A percentile compares a stretch with the other conserved stretches of the same genome.
These are phyloP conservation scores for Debaryomyces psychrophilus DNA, from an alignment of 1,139 yeast genomes.

Conservation along the genomic window DNA sequence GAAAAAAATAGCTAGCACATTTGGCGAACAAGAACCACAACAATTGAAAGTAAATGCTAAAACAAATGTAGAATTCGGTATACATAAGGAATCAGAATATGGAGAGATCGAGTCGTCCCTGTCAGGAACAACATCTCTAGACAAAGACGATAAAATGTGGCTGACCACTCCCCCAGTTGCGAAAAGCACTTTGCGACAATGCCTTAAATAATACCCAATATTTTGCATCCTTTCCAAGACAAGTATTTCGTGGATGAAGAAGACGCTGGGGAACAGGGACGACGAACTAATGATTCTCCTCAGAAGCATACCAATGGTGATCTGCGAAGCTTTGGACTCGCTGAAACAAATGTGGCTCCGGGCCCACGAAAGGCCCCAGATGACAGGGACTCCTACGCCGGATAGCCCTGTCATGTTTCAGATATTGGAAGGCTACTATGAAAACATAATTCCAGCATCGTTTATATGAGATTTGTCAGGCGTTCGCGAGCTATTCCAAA, in stretches of 20 bases:
- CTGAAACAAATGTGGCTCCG: neutral
- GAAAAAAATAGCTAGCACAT: neutral
- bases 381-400: neutral
- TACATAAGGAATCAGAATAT: neutral
- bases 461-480: slow-evolving; percentile 21
- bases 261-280: slow-evolving; percentile 28
- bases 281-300: slow-evolving; percentile 30
- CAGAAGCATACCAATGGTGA: slow-evolving; percentile 33
- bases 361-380: neutral
- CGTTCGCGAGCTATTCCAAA: slow-evolving; percentile 24
- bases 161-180: neutral
- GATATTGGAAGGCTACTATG: slow-evolving; percentile 2
- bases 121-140: neutral
- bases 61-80: neutral
- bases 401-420: neutral
- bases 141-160: neutral
- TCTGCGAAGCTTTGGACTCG: neutral
- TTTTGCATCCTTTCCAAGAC: slow-evolving; percentile 40
- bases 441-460: neutral
- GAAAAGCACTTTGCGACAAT: slow-evolving; percentile 17
- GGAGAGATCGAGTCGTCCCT: neutral
- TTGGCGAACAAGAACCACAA: neutral
- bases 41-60: neutral
- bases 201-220: slow-evolving; percentile 44
- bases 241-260: slow-evolving; percentile 38